Evolutionary conservation across 164 flowering plant species (phyloP).

Genomic region (Magnolia sinica): DNA sequence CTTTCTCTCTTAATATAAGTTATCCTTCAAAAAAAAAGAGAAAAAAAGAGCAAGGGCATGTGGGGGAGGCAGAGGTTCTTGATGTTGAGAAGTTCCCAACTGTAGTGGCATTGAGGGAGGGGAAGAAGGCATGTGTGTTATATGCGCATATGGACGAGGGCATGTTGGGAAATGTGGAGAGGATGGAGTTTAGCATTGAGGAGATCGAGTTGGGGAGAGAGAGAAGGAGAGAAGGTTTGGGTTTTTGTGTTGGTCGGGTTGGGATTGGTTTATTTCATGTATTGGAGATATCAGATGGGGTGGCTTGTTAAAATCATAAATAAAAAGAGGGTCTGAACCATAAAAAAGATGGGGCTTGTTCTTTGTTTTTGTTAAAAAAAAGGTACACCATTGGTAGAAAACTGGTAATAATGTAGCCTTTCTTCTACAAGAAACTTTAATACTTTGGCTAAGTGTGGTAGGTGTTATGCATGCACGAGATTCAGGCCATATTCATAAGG

Average conservation of each 20-base stretch:
- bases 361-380: too few species aligned
- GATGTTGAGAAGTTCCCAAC: slow-evolving; percentile 49
- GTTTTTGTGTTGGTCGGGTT: slow-evolving; percentile 61
- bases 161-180: slow-evolving; percentile 39
- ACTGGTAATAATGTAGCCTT: too few species aligned
- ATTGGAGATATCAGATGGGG: slow-evolving; percentile 87
- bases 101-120: slow-evolving; percentile 41
- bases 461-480: too few species aligned
- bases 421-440: too few species aligned
- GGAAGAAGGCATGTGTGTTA: slow-evolving; percentile 59
- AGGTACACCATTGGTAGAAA: too few species aligned
- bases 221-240: slow-evolving; percentile 55
- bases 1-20: too few species aligned
- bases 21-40: too few species aligned
- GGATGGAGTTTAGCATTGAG: slow-evolving; percentile 54
- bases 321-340: slow-evolving; percentile 40
- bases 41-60: slow-evolving; percentile 23
- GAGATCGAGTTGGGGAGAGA: slow-evolving; percentile 55
- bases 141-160: slow-evolving; percentile 66
- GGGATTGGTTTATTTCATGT: slow-evolving; percentile 64
- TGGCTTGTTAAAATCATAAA: slow-evolving; percentile 51
- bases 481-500: too few species aligned
- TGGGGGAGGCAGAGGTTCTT: slow-evolving; percentile 76
- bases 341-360: too few species aligned
- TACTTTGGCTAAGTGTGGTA: too few species aligned